A percentile compares a stretch with the other conserved stretches of the same genome.
These are phyloP conservation scores for Teratosphaeria viscida DNA, from an alignment of 2,329 filamentous ascomycete genomes.

Conservation along the genomic window DNA sequence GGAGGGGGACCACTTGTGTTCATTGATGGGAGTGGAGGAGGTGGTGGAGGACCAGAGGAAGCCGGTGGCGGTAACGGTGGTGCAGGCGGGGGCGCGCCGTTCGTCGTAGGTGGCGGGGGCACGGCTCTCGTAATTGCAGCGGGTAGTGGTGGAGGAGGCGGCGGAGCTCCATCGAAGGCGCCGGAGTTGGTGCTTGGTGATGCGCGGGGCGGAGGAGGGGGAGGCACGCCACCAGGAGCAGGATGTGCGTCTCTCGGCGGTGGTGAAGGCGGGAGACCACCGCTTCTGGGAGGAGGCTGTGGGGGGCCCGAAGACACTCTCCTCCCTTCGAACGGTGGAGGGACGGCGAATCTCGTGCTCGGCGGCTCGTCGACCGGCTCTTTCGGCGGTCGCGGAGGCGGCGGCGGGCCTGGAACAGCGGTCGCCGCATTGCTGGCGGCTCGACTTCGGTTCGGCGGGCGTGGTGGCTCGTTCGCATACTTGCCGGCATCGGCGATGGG, in stretches of 20 bases:
- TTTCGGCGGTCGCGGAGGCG: slow-evolving; percentile 39
- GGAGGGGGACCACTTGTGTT: slow-evolving; percentile 28
- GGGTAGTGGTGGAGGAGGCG: slow-evolving; percentile 23
- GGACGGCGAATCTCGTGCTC: slow-evolving; percentile 55
- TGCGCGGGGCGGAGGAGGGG: slow-evolving; percentile 47
- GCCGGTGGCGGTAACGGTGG: slow-evolving; percentile 13
- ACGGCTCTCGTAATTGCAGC: slow-evolving; percentile 3
- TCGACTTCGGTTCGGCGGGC: slow-evolving; percentile 47
- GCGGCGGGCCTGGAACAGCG: slow-evolving; percentile 31
- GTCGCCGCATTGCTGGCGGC: slow-evolving; percentile 18
- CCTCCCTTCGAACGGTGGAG: slow-evolving; percentile 66
- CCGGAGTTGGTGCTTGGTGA: slow-evolving; percentile 42
- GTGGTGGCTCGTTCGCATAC: slow-evolving; percentile 48
- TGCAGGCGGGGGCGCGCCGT: background rate
- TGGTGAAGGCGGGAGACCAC: slow-evolving; percentile 51
- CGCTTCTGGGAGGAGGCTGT: slow-evolving; percentile 54
- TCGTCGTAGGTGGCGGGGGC: slow-evolving; percentile 2
- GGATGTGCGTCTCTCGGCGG: slow-evolving; percentile 45
- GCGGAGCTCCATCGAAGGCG: slow-evolving; percentile 26
- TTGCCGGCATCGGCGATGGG: slow-evolving; percentile 84
- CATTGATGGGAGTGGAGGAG: slow-evolving; percentile 35
- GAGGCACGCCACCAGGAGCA: slow-evolving; percentile 27
- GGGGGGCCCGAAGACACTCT: slow-evolving; percentile 52
- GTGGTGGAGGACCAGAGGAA: slow-evolving; percentile 26
- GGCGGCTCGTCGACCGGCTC: slow-evolving; percentile 51